Conservation (phyloP, 495 filamentous ascomycete genomes). For the Oidiodendron maius region DNA sequence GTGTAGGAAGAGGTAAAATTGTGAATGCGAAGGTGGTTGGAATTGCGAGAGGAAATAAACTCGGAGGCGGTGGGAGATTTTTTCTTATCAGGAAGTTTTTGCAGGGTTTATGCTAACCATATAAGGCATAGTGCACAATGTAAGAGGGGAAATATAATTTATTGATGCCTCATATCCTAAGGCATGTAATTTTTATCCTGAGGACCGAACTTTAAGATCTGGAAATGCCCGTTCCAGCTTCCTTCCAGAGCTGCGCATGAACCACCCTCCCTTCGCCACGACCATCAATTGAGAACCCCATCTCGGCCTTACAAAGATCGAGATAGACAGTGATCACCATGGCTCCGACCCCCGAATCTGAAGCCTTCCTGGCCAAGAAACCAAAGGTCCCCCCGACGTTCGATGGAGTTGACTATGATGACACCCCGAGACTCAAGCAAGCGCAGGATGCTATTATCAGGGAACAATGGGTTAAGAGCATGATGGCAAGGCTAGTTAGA, state of each 20-base stretch:
- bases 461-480: constrained; percentile 94
- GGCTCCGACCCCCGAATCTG: constrained; percentile 87
- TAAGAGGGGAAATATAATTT: too few species aligned
- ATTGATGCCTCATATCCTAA: constrained; percentile 2
- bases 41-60: not conserved
- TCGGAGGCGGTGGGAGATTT: constrained; percentile 12
- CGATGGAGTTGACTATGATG: constrained; percentile 94
- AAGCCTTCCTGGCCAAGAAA: constrained; percentile 87
- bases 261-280: not conserved
- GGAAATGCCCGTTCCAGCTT: too few species aligned
- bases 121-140: not conserved
- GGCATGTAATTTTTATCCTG: constrained; percentile 1
- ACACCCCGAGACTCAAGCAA: constrained; percentile 81
- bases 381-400: constrained; percentile 90
- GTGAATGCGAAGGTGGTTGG: constrained; percentile 5
- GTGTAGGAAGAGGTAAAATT: constrained; percentile 8
- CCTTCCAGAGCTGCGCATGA: constrained; percentile 1
- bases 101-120: not conserved
- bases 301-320: not conserved
- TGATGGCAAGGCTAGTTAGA: constrained; percentile 92
- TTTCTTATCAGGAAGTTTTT: constrained; percentile 15
- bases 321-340: constrained; percentile 21
- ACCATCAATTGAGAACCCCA: not conserved
- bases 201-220: constrained; percentile 3
- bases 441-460: constrained; percentile 91